A percentile compares a stretch with the other conserved stretches of the same genome.
These are phyloP conservation scores for Aspergillus bombycis DNA, from an alignment of 2,329 filamentous ascomycete species.

Conservation along the genomic window DNA sequence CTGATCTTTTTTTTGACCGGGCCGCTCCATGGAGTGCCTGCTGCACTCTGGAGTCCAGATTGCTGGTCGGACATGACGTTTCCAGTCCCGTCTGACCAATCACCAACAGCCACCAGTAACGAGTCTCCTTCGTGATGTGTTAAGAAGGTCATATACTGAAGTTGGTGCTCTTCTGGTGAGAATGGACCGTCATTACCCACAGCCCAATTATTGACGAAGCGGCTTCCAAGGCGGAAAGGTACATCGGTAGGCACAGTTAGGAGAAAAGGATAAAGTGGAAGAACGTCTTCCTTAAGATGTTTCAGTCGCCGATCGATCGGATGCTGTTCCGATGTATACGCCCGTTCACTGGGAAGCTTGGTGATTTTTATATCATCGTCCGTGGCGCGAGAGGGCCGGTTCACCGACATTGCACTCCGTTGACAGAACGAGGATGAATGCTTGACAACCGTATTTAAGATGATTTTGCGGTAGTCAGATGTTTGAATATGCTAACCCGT, in stretches of 20 bases:
- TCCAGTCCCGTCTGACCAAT: slow-evolving; percentile 55
- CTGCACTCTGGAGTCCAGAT: slow-evolving; percentile 40
- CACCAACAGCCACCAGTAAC: slow-evolving; percentile 56
- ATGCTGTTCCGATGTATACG: slow-evolving; percentile 30
- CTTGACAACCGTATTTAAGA: slow-evolving; percentile 4
- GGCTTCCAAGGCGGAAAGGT: slow-evolving; percentile 47
- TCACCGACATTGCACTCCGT: slow-evolving; percentile 46
- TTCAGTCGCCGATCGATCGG: slow-evolving; percentile 42
- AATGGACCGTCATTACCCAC: slow-evolving; percentile 57
- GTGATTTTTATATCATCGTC: slow-evolving; percentile 30
- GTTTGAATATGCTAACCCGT: not conserved
- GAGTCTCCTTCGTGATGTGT: slow-evolving; percentile 60
- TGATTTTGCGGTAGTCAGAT: not conserved
- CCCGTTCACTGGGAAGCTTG: slow-evolving; percentile 25
- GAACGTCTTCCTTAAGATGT: slow-evolving; percentile 44
- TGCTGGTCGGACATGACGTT: slow-evolving; percentile 48
- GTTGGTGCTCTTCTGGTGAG: slow-evolving; percentile 56
- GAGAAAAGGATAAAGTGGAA: slow-evolving; percentile 50
- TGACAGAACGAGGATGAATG: slow-evolving; percentile 8
- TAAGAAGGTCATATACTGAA: slow-evolving; percentile 66
- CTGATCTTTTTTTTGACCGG: slow-evolving; percentile 64
- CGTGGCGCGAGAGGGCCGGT: slow-evolving; percentile 33
- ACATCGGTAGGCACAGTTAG: slow-evolving; percentile 51
- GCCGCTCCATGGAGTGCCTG: slow-evolving; percentile 44
- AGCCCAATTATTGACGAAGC: slow-evolving; percentile 51